A percentile compares a stretch with the other conserved stretches of the same genome.
phyloP scores from a whole-genome alignment of 306 rosid genomes.

The Astragalus membranaceus region DNA sequence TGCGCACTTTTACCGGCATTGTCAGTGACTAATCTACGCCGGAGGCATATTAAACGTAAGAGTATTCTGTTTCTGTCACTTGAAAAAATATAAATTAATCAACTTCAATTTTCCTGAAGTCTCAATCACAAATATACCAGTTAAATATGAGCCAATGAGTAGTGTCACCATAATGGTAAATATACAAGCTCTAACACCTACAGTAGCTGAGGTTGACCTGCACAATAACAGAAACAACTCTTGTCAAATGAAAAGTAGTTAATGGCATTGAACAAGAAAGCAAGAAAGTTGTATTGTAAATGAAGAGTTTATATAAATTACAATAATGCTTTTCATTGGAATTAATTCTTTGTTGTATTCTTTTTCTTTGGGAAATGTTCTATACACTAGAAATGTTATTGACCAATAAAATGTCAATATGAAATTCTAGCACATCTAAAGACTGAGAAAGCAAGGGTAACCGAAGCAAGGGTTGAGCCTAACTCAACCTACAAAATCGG shows the following conservation, averaged over 20 bases:
- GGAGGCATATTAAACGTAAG: neutral
- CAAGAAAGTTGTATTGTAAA: neutral
- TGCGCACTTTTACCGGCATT: too few relatives aligned
- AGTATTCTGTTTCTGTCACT: neutral
- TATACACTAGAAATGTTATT: neutral
- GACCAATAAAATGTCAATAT: neutral
- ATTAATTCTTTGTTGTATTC: neutral
- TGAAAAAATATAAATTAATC: neutral
- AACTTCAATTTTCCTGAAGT: neutral
- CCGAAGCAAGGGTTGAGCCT: too few relatives aligned
- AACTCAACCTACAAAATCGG: too few relatives aligned
- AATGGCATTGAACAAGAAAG: neutral
- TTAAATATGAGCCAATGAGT: constrained; percentile 32
- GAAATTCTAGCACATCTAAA: neutral
- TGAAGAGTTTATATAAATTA: neutral
- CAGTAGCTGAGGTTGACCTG: constrained; percentile 76
- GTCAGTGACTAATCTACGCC: too few relatives aligned
- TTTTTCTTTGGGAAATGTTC: neutral
- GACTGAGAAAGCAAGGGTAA: neutral
- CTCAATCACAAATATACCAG: constrained; percentile 38
- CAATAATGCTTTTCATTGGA: neutral
- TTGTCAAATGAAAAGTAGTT: neutral
- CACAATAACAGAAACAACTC: neutral
- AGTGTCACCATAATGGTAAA: constrained; percentile 32
- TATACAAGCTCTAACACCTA: constrained; percentile 30